Percentiles rank a stretch among this genome's conserved stretches.
Evolutionary conservation across 1,284 basidiomycete species (phyloP).

Genomic region (Ganoderma sinense): DNA sequence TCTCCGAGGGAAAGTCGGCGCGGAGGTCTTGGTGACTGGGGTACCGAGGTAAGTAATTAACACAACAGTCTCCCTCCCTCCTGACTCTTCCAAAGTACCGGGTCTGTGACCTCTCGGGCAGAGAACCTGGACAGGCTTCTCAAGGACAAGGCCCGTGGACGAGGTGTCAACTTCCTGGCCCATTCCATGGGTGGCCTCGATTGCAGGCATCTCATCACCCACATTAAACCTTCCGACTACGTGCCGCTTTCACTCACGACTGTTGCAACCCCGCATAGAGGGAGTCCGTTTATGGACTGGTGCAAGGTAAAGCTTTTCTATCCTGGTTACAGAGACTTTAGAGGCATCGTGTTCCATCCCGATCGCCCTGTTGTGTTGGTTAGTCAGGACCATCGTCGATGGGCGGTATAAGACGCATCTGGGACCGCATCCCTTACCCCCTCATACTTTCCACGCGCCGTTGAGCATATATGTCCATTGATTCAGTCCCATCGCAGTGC

Average conservation of each 20-base stretch:
- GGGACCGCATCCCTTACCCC: no score
- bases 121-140: slow-evolving; percentile 83
- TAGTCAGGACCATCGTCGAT: no score
- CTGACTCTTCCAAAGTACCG: slow-evolving; percentile 69
- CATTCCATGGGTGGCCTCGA: slow-evolving; percentile 99
- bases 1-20: slow-evolving; percentile 85
- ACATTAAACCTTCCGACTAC: slow-evolving; percentile 86
- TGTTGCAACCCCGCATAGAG: slow-evolving; percentile 93
- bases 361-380: no score
- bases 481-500: no score
- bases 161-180: slow-evolving; percentile 90
- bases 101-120: slow-evolving; percentile 88
- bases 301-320: slow-evolving; percentile 69
- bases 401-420: no score
- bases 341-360: not conserved
- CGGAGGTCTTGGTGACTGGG: slow-evolving; percentile 94
- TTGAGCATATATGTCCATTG: no score
- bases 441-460: no score
- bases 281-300: slow-evolving; percentile 99
- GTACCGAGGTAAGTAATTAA: slow-evolving; percentile 81
- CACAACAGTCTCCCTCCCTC: not conserved
- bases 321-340: not conserved
- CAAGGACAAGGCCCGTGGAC: slow-evolving; percentile 68
- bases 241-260: slow-evolving; percentile 89
- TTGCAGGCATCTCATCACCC: slow-evolving; percentile 89